Evolutionary conservation across 169 alveolate genomes (phyloP).

Genomic region (Eimeria maxima): DNA sequence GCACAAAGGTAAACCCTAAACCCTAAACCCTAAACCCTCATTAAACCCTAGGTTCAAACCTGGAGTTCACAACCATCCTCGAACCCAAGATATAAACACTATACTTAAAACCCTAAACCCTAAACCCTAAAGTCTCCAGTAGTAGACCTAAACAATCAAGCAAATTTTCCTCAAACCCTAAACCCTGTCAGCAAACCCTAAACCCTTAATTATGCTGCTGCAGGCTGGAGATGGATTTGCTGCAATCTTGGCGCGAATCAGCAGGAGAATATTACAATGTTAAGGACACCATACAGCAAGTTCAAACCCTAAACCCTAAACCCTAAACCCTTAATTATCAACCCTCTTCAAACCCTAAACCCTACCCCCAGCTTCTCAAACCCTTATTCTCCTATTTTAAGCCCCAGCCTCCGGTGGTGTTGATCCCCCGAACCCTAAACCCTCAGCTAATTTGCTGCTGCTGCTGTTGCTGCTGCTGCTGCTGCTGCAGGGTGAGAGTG

Average conservation of each 20-base stretch:
- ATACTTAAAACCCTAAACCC: slow-evolving; percentile 66
- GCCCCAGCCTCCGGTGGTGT: no score
- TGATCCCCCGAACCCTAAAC: not conserved
- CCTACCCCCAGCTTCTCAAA: not conserved
- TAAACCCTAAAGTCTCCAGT: no score
- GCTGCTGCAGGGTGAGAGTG: slow-evolving; percentile 59
- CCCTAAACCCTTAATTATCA: no score
- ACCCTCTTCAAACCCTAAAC: not conserved
- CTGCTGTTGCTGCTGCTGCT: slow-evolving; percentile 37
- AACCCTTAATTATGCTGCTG: not conserved
- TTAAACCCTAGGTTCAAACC: not conserved
- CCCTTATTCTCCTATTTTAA: no score
- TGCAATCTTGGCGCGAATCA: slow-evolving; percentile 24
- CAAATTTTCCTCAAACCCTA: no score
- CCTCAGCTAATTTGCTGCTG: not conserved
- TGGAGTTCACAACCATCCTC: not conserved
- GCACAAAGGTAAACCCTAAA: slow-evolving; percentile 36
- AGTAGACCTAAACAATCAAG: no score
- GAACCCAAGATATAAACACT: not conserved
- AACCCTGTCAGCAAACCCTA: slow-evolving; percentile 39
- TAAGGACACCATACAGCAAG: slow-evolving; percentile 13
- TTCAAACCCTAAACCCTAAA: slow-evolving; percentile 48
- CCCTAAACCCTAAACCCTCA: slow-evolving; percentile 70
- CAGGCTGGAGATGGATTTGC: slow-evolving; percentile 53
- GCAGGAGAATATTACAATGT: not conserved